phyloP scores from a whole-genome alignment of 495 filamentous ascomycete genomes.

The Hypoxylon subgilvum region DNA sequence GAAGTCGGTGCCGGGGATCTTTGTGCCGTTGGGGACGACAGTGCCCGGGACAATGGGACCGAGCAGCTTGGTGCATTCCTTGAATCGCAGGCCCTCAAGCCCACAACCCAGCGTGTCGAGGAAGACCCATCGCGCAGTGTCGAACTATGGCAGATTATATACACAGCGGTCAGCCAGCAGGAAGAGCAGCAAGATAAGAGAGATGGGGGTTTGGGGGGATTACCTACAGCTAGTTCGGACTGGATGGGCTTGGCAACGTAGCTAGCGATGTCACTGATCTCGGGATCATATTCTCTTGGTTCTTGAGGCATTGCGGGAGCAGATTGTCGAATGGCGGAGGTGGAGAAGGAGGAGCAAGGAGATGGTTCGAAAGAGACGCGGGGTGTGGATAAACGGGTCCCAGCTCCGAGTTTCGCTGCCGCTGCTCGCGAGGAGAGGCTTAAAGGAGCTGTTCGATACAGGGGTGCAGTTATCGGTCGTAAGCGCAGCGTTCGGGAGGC shows the following conservation, averaged over 20 bases:
- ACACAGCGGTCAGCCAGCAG: slow-evolving; percentile 34
- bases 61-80: slow-evolving; percentile 91
- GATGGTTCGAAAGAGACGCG: slow-evolving; percentile 15
- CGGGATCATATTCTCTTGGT: slow-evolving; percentile 76
- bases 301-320: slow-evolving; percentile 56
- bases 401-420: slow-evolving; percentile 34
- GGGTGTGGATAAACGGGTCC: slow-evolving; percentile 19
- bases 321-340: slow-evolving; percentile 61
- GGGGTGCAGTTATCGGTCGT: slow-evolving; percentile 30
- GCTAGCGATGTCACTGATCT: slow-evolving; percentile 90
- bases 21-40: slow-evolving; percentile 88
- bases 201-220: not conserved
- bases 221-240: slow-evolving; percentile 86
- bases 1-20: slow-evolving; percentile 90
- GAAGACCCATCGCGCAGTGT: slow-evolving; percentile 87
- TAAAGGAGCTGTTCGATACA: slow-evolving; percentile 24
- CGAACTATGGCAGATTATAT: slow-evolving; percentile 66
- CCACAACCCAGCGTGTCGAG: slow-evolving; percentile 97
- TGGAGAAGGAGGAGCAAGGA: slow-evolving; percentile 57
- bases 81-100: slow-evolving; percentile 92
- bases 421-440: slow-evolving; percentile 26
- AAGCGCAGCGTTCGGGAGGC: slow-evolving; percentile 44
- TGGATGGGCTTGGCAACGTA: slow-evolving; percentile 91
- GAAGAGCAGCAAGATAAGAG: not conserved
- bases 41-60: slow-evolving; percentile 94